phyloP scores from a whole-genome alignment of 257 asterid genomes.

The Verbena officinalis region DNA sequence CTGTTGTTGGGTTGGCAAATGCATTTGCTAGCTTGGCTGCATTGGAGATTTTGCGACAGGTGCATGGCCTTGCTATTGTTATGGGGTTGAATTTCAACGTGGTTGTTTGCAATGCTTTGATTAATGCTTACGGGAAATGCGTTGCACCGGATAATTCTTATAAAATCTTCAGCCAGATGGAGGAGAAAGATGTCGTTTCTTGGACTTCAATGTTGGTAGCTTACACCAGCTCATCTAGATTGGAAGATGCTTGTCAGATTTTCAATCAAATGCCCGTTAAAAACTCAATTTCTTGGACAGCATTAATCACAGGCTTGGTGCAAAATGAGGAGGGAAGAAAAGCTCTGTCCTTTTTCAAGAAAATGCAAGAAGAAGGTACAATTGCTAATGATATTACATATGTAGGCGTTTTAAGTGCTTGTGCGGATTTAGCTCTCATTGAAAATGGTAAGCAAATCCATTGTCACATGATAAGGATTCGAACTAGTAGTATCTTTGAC shows the following conservation, averaged over 20 bases:
- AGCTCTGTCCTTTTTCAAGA: constrained; percentile 46
- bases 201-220: constrained; percentile 76
- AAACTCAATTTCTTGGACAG: constrained; percentile 70
- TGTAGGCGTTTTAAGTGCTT: constrained; percentile 56
- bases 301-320: constrained; percentile 53
- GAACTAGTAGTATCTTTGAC: too few relatives aligned
- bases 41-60: constrained; percentile 47
- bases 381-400: too few relatives aligned
- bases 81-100: constrained; percentile 46
- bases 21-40: constrained; percentile 48
- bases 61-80: constrained; percentile 51
- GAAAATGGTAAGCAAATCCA: constrained; percentile 69
- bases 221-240: constrained; percentile 45
- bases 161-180: too few relatives aligned
- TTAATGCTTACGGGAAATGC: constrained; percentile 74
- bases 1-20: constrained; percentile 54
- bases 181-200: constrained; percentile 56
- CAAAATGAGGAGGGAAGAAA: constrained; percentile 52
- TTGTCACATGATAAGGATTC: too few relatives aligned
- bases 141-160: constrained; percentile 34
- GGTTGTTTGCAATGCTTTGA: constrained; percentile 54
- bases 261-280: too few relatives aligned
- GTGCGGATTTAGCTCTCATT: constrained; percentile 61
- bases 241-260: constrained; percentile 60
- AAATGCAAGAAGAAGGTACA: constrained; percentile 52